Evolutionary conservation across 2,329 filamentous ascomycete species (phyloP).

Genomic region (Sarocladiaceae sp.): DNA sequence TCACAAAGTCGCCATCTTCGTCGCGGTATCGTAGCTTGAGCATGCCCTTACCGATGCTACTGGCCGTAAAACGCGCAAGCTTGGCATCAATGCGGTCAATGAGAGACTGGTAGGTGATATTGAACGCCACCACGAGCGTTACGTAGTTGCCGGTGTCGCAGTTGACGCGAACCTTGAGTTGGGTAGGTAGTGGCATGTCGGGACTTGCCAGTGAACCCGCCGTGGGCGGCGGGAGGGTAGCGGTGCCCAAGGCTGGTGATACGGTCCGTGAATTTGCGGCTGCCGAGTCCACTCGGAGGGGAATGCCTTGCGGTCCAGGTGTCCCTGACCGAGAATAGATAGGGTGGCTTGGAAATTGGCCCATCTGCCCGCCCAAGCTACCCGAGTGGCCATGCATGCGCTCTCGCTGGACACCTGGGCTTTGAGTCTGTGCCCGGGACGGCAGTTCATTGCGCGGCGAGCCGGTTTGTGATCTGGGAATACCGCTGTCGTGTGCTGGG

Average conservation of each 20-base stretch:
- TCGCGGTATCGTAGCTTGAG: constrained; percentile 87
- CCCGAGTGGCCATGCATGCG: constrained; percentile 43
- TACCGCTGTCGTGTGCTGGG: constrained; percentile 53
- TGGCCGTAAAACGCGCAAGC: constrained; percentile 75
- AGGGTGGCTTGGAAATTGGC: constrained; percentile 51
- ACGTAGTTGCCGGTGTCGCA: constrained; percentile 82
- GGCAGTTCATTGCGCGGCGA: constrained; percentile 68
- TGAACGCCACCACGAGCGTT: constrained; percentile 91
- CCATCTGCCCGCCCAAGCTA: constrained; percentile 45
- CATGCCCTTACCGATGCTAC: constrained; percentile 74
- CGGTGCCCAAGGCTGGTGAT: constrained; percentile 39
- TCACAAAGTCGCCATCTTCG: constrained; percentile 87
- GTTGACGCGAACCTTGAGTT: constrained; percentile 93
- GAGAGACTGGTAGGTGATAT: constrained; percentile 88
- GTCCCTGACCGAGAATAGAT: constrained; percentile 43
- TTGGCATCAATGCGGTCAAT: constrained; percentile 96
- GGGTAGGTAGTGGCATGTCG: constrained; percentile 55
- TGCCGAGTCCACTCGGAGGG: constrained; percentile 32
- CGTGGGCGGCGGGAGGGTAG: constrained; percentile 18
- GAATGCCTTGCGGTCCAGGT: constrained; percentile 27
- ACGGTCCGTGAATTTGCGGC: constrained; percentile 35
- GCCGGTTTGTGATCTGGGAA: constrained; percentile 74
- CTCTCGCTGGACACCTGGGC: constrained; percentile 60
- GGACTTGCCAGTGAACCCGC: constrained; percentile 31
- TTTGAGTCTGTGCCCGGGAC: constrained; percentile 63